Conservation (phyloP, 768 basidiomycete species). For the Royoungia palumana region DNA sequence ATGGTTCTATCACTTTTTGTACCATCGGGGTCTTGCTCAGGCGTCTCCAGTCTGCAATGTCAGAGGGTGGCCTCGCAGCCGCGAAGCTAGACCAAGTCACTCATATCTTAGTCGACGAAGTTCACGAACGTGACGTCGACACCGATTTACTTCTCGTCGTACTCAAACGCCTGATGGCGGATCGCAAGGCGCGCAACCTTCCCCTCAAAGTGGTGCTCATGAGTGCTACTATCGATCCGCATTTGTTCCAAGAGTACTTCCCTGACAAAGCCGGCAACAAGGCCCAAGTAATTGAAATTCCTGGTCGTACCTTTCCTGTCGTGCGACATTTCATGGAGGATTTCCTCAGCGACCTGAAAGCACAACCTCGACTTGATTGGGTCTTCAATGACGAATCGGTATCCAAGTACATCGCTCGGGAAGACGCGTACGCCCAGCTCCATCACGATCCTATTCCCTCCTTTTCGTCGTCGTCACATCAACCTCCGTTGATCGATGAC, state of each 20-base stretch:
- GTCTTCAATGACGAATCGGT: conserved; percentile 71
- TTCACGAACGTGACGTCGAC: conserved; percentile 93
- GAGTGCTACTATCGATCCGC: conserved; percentile 94
- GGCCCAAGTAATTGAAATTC: conserved; percentile 73
- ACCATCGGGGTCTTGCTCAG: conserved; percentile 91
- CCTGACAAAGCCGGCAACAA: conserved; percentile 52
- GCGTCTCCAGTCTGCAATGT: conserved; percentile 72
- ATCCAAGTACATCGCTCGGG: conserved; percentile 65
- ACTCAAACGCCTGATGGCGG: conserved; percentile 75
- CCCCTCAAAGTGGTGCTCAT: conserved; percentile 87
- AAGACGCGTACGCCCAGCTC: conserved; percentile 33
- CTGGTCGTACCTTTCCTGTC: conserved; percentile 92
- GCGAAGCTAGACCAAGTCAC: conserved; percentile 69
- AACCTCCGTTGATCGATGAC: conserved; percentile 32
- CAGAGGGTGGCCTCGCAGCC: conserved; percentile 36
- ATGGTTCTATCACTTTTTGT: conserved; percentile 89
- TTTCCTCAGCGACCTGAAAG: conserved; percentile 51
- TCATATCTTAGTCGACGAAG: conserved; percentile 93
- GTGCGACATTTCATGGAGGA: conserved; percentile 78
- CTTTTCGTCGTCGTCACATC: conserved; percentile 5
- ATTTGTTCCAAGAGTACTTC: conserved; percentile 88
- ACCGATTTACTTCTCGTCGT: conserved; percentile 88
- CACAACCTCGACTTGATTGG: conserved; percentile 47
- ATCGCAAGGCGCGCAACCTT: conserved; percentile 64
- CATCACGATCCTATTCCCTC: background rate